Percentiles rank a stretch among this genome's conserved stretches.
phyloP scores from a whole-genome alignment of 176 grass and related monocot genomes.

The Ensete ventricosum region DNA sequence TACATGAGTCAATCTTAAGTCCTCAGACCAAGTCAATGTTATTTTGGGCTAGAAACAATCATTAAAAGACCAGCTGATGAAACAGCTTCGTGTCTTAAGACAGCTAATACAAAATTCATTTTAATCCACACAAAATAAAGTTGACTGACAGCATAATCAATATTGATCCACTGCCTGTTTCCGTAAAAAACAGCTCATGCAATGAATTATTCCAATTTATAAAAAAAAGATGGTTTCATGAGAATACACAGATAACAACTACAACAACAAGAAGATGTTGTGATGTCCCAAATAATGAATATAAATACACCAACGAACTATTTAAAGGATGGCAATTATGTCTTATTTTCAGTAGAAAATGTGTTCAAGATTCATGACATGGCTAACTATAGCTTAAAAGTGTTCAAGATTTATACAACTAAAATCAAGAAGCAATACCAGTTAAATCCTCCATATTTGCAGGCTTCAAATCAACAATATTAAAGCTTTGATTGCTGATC shows the following conservation, averaged over 20 bases:
- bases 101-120: background rate
- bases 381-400: no score
- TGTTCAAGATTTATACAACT: background rate
- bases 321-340: background rate
- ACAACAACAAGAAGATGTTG: no score
- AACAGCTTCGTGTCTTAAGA: background rate
- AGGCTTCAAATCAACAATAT: constrained; percentile 15
- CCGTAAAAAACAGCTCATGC: background rate
- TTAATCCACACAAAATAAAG: background rate
- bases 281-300: no score
- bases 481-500: constrained; percentile 13
- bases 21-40: background rate
- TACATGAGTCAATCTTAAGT: background rate
- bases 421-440: background rate
- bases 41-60: background rate
- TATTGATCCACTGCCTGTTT: background rate
- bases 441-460: constrained; percentile 17
- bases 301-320: no score
- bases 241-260: no score
- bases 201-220: no score
- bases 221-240: no score
- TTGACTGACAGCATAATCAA: background rate
- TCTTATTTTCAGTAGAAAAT: background rate
- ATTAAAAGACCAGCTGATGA: background rate
- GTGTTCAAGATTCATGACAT: background rate